Evolutionary conservation across 169 alveolate genomes (phyloP), one percentile per base, ranked within the genome.

Genomic region (Cryptosporidium tyzzeri): DNA sequence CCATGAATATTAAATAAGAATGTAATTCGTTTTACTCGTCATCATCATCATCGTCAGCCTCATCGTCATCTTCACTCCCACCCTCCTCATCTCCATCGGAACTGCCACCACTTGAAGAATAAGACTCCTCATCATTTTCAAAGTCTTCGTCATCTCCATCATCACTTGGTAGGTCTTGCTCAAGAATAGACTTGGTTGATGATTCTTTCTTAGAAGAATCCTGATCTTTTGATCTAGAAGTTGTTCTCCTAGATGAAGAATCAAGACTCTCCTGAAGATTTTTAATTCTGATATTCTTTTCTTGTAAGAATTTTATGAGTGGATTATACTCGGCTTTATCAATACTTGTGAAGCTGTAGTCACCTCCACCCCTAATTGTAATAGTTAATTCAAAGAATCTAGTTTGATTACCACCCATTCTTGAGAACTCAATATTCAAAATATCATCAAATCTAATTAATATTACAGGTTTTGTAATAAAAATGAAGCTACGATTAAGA

Each of bases 391-490:
- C 98, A 85, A 98, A 98, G 73, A 97, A 96, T 65, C 99, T 94
- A 86, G 96, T 97, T 74, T 97, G 97, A 59, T 97, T 95, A 58
- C 96, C 94, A 35, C 97, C 97, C 65, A 98, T 95, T 86, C 99
- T 95, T 37, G 97, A 94, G 86, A 97, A 97, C 69, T 96, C 99
- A 62, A 97, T 95, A 84, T 95, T 94, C n/a, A 96, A 94, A 62
- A 98, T 96, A 58, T 96, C 98, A 62, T 96, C 99, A 92, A 94
- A 96, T 48, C 98, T 94, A 86, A 98, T 96, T 93, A 96, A 95
- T 33, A 96, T 95, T 53, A 98, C 99, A 31, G 99, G 99, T 91
- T 98, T 98, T 71, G 96, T 96, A 48, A 98, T 96, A 94, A 97
- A 98, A 37, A 98, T 94, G 68, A 98, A 93, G 53, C 97, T 94